phyloP scores from a whole-genome alignment of 768 basidiomycete species.

The Russula virescens region DNA sequence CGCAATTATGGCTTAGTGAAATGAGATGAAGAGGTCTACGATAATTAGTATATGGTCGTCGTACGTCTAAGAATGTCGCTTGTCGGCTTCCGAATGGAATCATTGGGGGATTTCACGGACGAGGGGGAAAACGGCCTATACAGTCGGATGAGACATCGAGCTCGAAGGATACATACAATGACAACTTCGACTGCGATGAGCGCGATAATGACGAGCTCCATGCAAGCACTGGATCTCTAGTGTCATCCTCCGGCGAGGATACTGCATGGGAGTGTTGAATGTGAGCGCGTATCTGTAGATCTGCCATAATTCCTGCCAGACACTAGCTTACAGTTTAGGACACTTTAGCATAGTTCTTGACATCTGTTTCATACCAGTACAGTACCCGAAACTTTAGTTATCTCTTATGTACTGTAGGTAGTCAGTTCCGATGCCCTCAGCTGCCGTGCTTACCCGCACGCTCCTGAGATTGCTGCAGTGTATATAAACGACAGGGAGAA shows the following conservation, averaged over 20 bases:
- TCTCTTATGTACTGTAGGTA: no score
- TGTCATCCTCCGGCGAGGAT: constrained; percentile 13
- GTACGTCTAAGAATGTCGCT: neutral
- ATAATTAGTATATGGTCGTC: neutral
- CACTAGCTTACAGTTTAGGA: no score
- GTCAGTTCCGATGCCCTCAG: no score
- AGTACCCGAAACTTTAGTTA: no score
- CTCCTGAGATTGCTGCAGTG: no score
- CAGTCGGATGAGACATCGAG: neutral
- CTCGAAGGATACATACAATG: constrained; percentile 49
- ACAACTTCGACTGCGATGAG: constrained; percentile 95
- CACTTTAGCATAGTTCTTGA: no score
- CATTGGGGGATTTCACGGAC: constrained; percentile 69
- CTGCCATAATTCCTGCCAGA: no score
- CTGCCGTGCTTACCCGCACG: no score
- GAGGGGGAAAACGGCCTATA: constrained; percentile 52
- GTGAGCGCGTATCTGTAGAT: no score
- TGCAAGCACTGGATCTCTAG: constrained; percentile 81
- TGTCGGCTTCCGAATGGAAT: constrained; percentile 37
- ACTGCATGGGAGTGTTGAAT: neutral
- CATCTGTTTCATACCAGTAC: no score
- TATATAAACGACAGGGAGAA: no score
- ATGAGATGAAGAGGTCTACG: neutral
- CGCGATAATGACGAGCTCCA: constrained; percentile 93
- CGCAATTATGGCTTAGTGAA: constrained; percentile 2